Base-by-base conservation (phyloP, 768 basidiomycete genomes). In the Podaxis mareebaensis region DNA sequence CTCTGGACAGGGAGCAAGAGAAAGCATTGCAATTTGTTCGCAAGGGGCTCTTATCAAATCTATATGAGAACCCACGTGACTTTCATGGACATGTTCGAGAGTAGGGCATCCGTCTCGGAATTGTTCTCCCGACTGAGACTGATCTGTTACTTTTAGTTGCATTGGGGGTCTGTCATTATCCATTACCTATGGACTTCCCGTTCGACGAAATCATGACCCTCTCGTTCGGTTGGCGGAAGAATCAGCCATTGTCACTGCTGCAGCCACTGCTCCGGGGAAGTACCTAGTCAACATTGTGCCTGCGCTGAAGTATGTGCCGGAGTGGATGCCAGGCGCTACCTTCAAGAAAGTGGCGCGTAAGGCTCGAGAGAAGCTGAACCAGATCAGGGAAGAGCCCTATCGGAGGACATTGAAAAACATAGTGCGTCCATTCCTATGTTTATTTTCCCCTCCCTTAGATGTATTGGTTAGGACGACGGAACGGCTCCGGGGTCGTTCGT, bases 221-320 rank as follows among this genome's bases (percentile, higher is more conserved):
- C 40, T 63, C 12, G 33, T 66, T 38, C 39, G 36, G 20, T 11
- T 59, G n/a, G 49, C 65, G 10, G 53, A 63, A 53, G 53, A 55
- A 26, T 33, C 58, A 11, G 51, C 63, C 17, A 28, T 36, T 3
- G 24, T 48, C n/a, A 40, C 58, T 20, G 53, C 42, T 13, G 54
- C 22, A 36, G 58, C 61, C 20, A 51, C 38, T 1, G 53, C 53
- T n/a, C 61, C 63, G 22, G 65, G 65, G 0, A 63, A 44, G 17
- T 66, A 53, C 51, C 49, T 66, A 4, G 65, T 66, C 30, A 61
- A 66, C 33, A 39, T 63, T 20, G 48, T 66, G 28, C 61, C 65
- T 42, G 20, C 42, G 4, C 36, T 66, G 2, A 66, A 56, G 48
- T 42, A 66, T 20, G 61, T 66, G n/a, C 65, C 65, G 15, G 61